Evolutionary conservation across 371 early-diverging fungal species (phyloP).

Genomic region (Mortierella sp.): DNA sequence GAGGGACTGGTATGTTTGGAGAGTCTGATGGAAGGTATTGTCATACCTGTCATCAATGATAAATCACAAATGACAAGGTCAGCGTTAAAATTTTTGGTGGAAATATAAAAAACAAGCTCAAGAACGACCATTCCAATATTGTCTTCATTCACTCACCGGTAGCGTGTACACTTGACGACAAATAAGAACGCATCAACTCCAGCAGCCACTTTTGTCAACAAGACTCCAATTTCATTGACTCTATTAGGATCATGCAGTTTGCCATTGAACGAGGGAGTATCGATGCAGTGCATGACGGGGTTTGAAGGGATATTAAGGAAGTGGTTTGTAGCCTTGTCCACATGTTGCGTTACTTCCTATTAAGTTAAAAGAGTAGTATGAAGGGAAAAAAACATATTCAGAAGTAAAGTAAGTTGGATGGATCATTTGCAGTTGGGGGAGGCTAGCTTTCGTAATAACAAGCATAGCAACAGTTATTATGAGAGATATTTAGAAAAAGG

Average conservation of each 20-base stretch:
- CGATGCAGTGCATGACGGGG: slow-evolving; percentile 56
- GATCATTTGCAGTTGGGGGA: neutral
- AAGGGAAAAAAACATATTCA: neutral
- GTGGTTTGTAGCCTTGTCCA: slow-evolving; percentile 41
- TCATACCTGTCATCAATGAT: slow-evolving; percentile 31
- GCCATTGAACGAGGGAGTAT: slow-evolving; percentile 56
- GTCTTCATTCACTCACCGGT: slow-evolving; percentile 28
- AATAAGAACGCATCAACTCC: slow-evolving; percentile 57
- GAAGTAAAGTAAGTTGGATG: neutral
- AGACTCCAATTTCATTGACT: slow-evolving; percentile 37
- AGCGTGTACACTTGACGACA: slow-evolving; percentile 56
- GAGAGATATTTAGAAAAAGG: neutral
- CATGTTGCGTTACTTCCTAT: slow-evolving; percentile 52
- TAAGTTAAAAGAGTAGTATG: neutral
- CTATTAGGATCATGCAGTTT: slow-evolving; percentile 42
- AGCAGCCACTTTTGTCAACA: slow-evolving; percentile 36
- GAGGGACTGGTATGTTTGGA: slow-evolving; percentile 42
- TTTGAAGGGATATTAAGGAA: slow-evolving; percentile 50
- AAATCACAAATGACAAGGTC: neutral
- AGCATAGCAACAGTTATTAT: no score
- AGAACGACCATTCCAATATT: no score
- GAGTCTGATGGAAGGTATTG: slow-evolving; percentile 48
- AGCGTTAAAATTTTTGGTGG: neutral
- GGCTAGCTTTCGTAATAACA: no score
- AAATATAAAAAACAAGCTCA: no score